These are phyloP conservation scores for Rhodotorula sp. DNA, from an alignment of 1,284 basidiomycete species.

Conservation along the genomic window DNA sequence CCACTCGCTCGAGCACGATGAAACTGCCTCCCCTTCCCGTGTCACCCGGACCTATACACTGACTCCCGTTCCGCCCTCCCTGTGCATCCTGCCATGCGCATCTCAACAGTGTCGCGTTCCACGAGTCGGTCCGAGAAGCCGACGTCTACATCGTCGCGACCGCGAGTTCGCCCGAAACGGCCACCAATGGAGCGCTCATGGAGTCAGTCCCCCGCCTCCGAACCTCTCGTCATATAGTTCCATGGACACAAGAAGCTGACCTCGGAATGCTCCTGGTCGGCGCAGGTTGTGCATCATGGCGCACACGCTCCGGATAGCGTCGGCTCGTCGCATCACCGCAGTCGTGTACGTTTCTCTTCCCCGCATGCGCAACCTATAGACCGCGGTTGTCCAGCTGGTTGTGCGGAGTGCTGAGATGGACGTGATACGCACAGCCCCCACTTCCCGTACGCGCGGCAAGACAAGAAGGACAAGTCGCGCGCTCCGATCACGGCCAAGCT, in stretches of 20 bases:
- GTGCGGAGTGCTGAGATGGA: too few relatives aligned
- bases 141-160: slow-evolving; percentile 98
- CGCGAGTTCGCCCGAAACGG: slow-evolving; percentile 40
- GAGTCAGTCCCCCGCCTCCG: slow-evolving; percentile 50
- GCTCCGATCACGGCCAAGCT: slow-evolving; percentile 99
- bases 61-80: not conserved
- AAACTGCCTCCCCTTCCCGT: slow-evolving; percentile 17
- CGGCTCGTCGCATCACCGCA: slow-evolving; percentile 92
- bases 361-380: not conserved
- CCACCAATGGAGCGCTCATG: slow-evolving; percentile 46
- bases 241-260: too few relatives aligned
- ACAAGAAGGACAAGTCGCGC: slow-evolving; percentile 99
- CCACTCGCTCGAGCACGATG: too few relatives aligned
- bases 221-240: slow-evolving; percentile 56
- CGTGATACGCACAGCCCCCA: slow-evolving; percentile 62
- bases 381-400: not conserved
- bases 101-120: slow-evolving; percentile 79
- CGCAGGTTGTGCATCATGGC: slow-evolving; percentile 99
- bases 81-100: not conserved
- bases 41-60: slow-evolving; percentile 9
- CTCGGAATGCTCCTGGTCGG: slow-evolving; percentile 57
- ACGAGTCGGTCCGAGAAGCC: slow-evolving; percentile 94
- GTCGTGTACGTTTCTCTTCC: slow-evolving; percentile 54
- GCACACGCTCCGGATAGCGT: slow-evolving; percentile 86
- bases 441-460: slow-evolving; percentile 93